Evolutionary conservation across 768 basidiomycete genomes (phyloP), one percentile per base, ranked within the genome.

Genomic region (Suillus ampliporus): DNA sequence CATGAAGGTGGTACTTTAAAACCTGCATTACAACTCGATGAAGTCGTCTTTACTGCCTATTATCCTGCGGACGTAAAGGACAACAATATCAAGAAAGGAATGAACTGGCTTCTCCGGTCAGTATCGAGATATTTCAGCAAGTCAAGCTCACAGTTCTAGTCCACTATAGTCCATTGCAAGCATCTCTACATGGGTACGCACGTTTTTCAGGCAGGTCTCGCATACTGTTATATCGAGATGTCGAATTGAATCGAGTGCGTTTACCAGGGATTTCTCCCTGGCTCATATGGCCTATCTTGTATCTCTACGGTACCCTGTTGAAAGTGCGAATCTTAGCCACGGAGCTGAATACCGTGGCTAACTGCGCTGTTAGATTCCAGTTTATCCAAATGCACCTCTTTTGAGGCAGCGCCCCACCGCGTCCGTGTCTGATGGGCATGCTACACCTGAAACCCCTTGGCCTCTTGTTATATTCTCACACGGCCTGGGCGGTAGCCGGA

Each of bases 391-490:
- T 61, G 86, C 86, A 4, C 83, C 85, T 5, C 83, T 89, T 23
- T 79, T 86, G 5, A 56, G 23, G 15, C 70, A 75, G 41, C 82
- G 81, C 13, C 68, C 68, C 4, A 64, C 68, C 31, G 31, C 53
- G 5, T 38, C 68, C 31, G 31, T 52, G 5, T 38, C 50, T 28
- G 8, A 37, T 13, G 53, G 34, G 28, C 15, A 35, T 2, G 40
- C 58, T 53, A 31, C 57, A 28, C 37, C 40, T 54, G 64, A 72
- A 59, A 48, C 67, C 31, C 66, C 83, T 53, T 92, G 91, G 91
- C 91, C 92, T 0, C 81, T 95, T 35, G 85, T 94, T 35, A 82
- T 95, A 44, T 95, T 94, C 76, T 92, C 90, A 11, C 94, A 95
- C 77, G 94, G 94, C 21, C 83, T 95, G 23, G 89, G 86, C 21